These are phyloP conservation scores for Acorus calamus DNA, from an alignment of 106 monocot genomes.

Conservation along the genomic window DNA sequence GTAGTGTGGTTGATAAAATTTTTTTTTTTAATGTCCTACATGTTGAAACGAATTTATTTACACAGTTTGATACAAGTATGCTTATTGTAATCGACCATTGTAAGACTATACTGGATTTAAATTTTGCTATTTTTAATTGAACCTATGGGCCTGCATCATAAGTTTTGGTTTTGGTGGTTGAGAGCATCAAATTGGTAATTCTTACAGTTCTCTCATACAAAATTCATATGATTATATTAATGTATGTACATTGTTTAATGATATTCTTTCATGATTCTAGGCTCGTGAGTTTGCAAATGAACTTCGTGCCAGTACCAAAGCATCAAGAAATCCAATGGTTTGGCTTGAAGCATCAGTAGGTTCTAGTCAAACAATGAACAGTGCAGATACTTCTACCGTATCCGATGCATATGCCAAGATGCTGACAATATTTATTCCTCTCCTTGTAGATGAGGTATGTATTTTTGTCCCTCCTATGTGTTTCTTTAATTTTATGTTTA, in stretches of 20 bases:
- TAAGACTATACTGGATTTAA: too few relatives aligned
- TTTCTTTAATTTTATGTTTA: conserved; percentile 4
- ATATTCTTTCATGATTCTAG: conserved; percentile 22
- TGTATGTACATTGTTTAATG: not conserved
- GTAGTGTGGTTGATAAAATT: too few relatives aligned
- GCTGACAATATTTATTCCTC: conserved; percentile 99
- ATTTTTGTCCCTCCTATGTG: not conserved
- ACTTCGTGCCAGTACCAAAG: conserved; percentile 96
- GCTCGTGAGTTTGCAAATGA: conserved; percentile 99
- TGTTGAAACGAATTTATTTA: too few relatives aligned
- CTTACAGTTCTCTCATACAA: too few relatives aligned
- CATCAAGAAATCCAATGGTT: conserved; percentile 80
- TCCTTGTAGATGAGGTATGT: conserved; percentile 95
- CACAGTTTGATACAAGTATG: too few relatives aligned
- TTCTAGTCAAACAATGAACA: conserved; percentile 41
- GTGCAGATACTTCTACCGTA: conserved; percentile 76
- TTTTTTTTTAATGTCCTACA: too few relatives aligned
- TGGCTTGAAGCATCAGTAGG: conserved; percentile 90
- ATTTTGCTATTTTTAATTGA: too few relatives aligned
- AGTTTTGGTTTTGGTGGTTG: too few relatives aligned
- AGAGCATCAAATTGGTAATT: too few relatives aligned
- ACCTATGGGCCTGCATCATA: too few relatives aligned
- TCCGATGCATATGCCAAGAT: conserved; percentile 98
- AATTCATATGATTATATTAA: too few relatives aligned
- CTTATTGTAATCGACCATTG: too few relatives aligned